Percentiles rank a stretch among this genome's conserved stretches.
These are phyloP conservation scores for Henckelia pumila DNA, from an alignment of 257 asterid genomes.

Conservation along the genomic window DNA sequence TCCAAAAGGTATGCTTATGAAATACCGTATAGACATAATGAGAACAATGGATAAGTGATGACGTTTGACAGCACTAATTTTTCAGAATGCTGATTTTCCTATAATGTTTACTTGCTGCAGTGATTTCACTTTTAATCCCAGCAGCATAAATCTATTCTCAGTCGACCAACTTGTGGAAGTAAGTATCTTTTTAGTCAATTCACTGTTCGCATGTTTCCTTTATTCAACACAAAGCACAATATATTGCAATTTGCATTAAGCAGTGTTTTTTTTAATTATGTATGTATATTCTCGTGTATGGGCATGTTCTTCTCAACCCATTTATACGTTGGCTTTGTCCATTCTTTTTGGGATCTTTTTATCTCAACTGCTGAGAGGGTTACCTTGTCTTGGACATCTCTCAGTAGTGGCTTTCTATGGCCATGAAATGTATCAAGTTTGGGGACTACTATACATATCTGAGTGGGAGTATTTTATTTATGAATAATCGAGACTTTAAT, in stretches of 20 bases:
- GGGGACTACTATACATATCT: not conserved
- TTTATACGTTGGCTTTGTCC: not conserved
- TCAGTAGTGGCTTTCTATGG: not conserved
- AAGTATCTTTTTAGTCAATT: constrained; percentile 31
- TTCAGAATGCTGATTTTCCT: not conserved
- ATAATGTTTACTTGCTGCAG: constrained; percentile 37
- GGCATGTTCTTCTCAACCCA: not conserved
- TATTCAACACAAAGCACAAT: not conserved
- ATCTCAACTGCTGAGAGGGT: not conserved
- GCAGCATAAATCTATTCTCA: constrained; percentile 67
- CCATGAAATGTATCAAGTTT: not conserved
- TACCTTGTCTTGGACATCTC: not conserved
- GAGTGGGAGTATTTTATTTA: not conserved
- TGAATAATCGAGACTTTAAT: not conserved
- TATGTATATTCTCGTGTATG: not conserved
- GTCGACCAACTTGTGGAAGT: constrained; percentile 56
- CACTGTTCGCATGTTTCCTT: not conserved
- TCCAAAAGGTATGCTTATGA: constrained; percentile 53
- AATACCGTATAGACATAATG: not conserved
- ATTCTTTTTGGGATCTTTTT: not conserved
- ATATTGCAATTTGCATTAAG: not conserved
- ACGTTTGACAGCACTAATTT: not conserved
- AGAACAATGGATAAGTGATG: not conserved
- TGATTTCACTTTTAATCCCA: constrained; percentile 53
- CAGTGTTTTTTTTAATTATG: not conserved